A percentile compares a stretch with the other conserved stretches of the same genome.
Evolutionary conservation across 768 basidiomycete species (phyloP).

Genomic region (Tricholoma sp.): DNA sequence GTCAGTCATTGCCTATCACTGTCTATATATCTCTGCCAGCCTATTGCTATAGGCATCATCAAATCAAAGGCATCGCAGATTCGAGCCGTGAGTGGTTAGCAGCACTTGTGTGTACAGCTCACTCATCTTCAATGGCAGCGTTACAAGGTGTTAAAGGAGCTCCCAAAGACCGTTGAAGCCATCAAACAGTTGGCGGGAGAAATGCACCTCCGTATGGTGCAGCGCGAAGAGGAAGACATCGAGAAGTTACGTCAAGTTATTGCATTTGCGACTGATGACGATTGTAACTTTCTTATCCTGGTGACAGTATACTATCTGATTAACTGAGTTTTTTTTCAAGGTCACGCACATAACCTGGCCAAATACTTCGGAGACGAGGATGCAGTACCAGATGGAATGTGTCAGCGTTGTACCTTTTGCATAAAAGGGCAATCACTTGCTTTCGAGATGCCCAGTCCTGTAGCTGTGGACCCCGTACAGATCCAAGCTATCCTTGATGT

Average conservation of each 20-base stretch:
- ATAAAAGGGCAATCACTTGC: constrained; percentile 25
- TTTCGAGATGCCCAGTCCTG: constrained; percentile 20
- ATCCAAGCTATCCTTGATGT: constrained; percentile 32
- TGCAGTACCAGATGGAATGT: constrained; percentile 34
- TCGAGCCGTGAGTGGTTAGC: constrained; percentile 5
- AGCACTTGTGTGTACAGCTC: background rate
- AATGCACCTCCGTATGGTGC: constrained; percentile 6
- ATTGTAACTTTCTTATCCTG: constrained; percentile 6
- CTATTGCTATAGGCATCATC: constrained; percentile 3
- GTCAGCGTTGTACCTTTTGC: constrained; percentile 41
- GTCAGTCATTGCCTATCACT: background rate
- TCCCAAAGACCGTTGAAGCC: constrained; percentile 4
- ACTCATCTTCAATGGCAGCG: constrained; percentile 2
- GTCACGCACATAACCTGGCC: constrained; percentile 36
- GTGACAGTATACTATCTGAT: background rate
- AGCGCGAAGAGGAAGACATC: constrained; percentile 11
- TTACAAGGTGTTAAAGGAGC: constrained; percentile 7
- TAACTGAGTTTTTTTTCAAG: constrained; percentile 16
- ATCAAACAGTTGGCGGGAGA: constrained; percentile 7
- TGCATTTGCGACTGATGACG: constrained; percentile 11
- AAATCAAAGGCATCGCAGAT: constrained; percentile 10
- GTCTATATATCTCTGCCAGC: background rate
- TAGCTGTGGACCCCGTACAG: constrained; percentile 21
- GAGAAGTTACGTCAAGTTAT: constrained; percentile 9
- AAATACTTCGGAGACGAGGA: constrained; percentile 39